Percentiles rank a stretch among this genome's conserved stretches.
Evolutionary conservation across 2,329 filamentous ascomycete genomes (phyloP).

Genomic region (Ophiostoma piceae): DNA sequence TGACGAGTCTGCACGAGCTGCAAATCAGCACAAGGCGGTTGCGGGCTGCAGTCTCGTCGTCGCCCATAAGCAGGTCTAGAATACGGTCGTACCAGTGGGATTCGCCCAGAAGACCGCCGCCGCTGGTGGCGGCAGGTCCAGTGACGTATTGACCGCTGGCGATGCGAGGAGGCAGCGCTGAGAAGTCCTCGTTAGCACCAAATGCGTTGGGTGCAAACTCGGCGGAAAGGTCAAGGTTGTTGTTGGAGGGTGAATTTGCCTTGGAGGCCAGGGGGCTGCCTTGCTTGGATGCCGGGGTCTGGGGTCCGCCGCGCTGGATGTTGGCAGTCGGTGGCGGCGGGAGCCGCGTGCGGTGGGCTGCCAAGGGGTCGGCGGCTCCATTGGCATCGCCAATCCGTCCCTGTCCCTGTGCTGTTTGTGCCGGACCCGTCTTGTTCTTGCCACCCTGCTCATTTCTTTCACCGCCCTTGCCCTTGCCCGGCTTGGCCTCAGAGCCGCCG

Average conservation of each 20-base stretch:
- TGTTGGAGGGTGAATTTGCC: neutral
- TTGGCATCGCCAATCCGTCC: neutral
- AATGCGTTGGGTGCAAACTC: constrained; percentile 75
- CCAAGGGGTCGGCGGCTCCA: constrained; percentile 21
- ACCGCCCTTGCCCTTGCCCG: constrained; percentile 31
- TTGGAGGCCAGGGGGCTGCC: neutral
- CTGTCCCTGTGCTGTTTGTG: neutral
- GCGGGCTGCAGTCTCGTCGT: constrained; percentile 88
- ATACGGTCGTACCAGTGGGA: constrained; percentile 91
- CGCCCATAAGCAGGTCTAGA: constrained; percentile 83
- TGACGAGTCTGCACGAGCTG: constrained; percentile 74
- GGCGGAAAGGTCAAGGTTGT: constrained; percentile 40
- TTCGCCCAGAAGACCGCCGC: constrained; percentile 32
- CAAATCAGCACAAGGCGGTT: constrained; percentile 90
- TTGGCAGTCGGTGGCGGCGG: constrained; percentile 60
- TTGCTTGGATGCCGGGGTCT: constrained; percentile 11
- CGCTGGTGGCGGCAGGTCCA: neutral
- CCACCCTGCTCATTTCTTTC: constrained; percentile 9
- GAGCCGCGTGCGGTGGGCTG: constrained; percentile 43
- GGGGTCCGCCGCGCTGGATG: constrained; percentile 40
- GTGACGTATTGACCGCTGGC: constrained; percentile 29
- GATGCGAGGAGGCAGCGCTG: constrained; percentile 6
- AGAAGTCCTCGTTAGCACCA: constrained; percentile 29
- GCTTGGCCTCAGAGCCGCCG: constrained; percentile 58
- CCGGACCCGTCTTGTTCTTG: neutral